Conservation (phyloP, 176 grass and related monocot species). For the Oryza glumipatula region DNA sequence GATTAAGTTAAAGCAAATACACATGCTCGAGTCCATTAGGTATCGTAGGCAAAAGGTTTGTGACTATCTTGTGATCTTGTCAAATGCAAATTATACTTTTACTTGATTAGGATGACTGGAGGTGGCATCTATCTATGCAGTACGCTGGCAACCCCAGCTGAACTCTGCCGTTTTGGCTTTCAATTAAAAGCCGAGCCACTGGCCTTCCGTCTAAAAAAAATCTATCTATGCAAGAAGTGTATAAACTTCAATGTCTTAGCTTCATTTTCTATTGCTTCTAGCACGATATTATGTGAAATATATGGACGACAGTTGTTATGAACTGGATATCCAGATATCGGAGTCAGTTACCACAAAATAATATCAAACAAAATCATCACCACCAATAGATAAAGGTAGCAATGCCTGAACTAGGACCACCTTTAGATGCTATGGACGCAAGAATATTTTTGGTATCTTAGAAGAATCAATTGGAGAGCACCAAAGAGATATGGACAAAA, state of each 20-base stretch:
- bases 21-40: neutral
- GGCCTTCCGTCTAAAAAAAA: neutral
- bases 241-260: slow-evolving; percentile 19
- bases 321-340: slow-evolving; percentile 20
- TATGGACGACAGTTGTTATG: slow-evolving; percentile 8
- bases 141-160: too few relatives aligned
- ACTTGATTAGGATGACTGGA: slow-evolving; percentile 18
- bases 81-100: slow-evolving; percentile 20
- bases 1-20: neutral
- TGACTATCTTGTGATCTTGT: neutral
- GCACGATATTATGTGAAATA: neutral
- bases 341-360: slow-evolving; percentile 35
- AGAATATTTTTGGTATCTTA: slow-evolving; percentile 25
- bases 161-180: too few relatives aligned
- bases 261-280: slow-evolving; percentile 17
- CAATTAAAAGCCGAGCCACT: too few relatives aligned
- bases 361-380: slow-evolving; percentile 34
- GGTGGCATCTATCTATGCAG: neutral
- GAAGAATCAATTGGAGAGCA: slow-evolving; percentile 36
- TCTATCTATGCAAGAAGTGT: neutral
- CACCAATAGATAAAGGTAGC: slow-evolving; percentile 26
- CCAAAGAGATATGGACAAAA: neutral
- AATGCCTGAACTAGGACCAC: slow-evolving; percentile 29
- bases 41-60: slow-evolving; percentile 4
- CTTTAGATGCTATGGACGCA: neutral